Evolutionary conservation across 441 rosid species (phyloP), one percentile per base, ranked within the genome.

Genomic region (Erysimum cheiri): DNA sequence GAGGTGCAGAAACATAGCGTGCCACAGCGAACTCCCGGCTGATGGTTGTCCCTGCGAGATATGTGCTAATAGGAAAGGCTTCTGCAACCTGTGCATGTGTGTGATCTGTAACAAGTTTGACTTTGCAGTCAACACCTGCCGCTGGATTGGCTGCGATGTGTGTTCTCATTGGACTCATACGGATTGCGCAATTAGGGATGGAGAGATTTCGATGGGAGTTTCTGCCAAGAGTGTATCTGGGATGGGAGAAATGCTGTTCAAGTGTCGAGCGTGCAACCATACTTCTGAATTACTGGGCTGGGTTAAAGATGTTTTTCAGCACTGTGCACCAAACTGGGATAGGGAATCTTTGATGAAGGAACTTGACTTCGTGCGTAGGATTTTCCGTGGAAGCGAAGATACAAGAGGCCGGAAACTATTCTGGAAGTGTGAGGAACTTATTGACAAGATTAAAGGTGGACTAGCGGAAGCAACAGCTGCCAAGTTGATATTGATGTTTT

Each of bases 91-190:
- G 47, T 92, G 99, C 85, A 92, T 90, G 98, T 92, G 99, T 69
- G 97, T 94, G 59, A 92, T 92, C 72, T 92, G 99, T 75, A 92
- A 84, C 85, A 94, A 90, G 87, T 94, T 94, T 43, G 99, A 94
- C 81, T 94, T 94, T 80, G 93, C 88, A 56, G 97, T 92, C 73
- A 94, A 94, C 78, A 89, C 99, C 6, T 92, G 97, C 78, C 98
- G 98, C 63, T 95, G 99, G 99, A 84, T 95, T 32, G 98, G 99
- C 40, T 95, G 99, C 3, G 99, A 90, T 49, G 75, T 92, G 76
- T 95, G 96, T 75, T 91, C 98, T 69, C 99, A 95, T 70, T 95
- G 99, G 98, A 90, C 98, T 70, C 98, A 90, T 79, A 90, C 97
- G 3, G 99, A 92, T 70, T 95, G 99, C 74, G 99, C 99, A 2